Conservation (phyloP, 495 filamentous ascomycete genomes). For the Penicillium salamii region DNA sequence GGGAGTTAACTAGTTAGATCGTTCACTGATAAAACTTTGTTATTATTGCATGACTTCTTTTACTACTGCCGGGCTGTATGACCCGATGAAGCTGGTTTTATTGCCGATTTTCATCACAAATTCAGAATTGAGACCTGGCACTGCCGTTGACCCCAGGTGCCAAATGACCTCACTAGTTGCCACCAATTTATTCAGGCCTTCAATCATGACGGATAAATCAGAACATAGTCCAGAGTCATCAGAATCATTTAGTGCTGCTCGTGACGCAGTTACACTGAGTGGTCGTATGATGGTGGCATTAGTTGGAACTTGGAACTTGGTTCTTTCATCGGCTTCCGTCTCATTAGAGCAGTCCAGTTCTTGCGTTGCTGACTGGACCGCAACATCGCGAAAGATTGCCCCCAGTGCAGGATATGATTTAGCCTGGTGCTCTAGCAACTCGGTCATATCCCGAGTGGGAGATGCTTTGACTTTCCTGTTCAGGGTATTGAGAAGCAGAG, state of each 20-base stretch:
- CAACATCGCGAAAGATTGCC: constrained; percentile 1
- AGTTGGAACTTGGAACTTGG: constrained; percentile 29
- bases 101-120: constrained; percentile 15
- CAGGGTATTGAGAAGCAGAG: not conserved
- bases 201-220: constrained; percentile 20
- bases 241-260: constrained; percentile 12
- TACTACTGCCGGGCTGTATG: too few relatives aligned
- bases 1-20: too few relatives aligned
- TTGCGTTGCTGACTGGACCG: too few relatives aligned
- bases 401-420: constrained; percentile 8
- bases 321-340: constrained; percentile 14
- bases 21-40: too few relatives aligned
- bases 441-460: constrained; percentile 8
- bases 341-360: not conserved
- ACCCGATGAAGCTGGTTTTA: constrained; percentile 7
- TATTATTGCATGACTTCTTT: too few relatives aligned
- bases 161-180: constrained; percentile 18
- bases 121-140: constrained; percentile 26
- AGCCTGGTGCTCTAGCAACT: constrained; percentile 2
- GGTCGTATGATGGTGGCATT: constrained; percentile 21
- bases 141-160: constrained; percentile 28
- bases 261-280: constrained; percentile 23
- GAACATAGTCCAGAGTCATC: constrained; percentile 3
- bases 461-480: constrained; percentile 4
- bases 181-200: constrained; percentile 15